Evolutionary conservation across 2,329 filamentous ascomycete species (phyloP).

Genomic region (Lachnellula arida): DNA sequence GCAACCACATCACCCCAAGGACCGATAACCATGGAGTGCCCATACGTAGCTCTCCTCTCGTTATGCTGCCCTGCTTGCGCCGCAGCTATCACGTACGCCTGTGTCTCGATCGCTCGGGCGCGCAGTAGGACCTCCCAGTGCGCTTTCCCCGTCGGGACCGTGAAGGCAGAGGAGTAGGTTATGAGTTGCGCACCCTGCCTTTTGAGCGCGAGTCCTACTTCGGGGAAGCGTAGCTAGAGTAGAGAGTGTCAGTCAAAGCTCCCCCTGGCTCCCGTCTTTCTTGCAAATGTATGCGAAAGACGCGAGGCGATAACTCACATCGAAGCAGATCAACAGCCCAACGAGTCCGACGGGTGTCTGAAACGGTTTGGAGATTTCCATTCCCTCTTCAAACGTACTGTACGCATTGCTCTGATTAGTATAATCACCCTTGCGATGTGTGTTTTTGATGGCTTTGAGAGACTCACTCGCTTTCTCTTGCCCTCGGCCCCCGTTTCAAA

Average conservation of each 20-base stretch:
- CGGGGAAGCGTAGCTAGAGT: slow-evolving; percentile 66
- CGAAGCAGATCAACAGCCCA: slow-evolving; percentile 84
- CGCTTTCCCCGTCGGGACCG: slow-evolving; percentile 73
- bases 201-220: slow-evolving; percentile 64
- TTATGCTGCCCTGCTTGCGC: slow-evolving; percentile 76
- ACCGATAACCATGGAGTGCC: slow-evolving; percentile 77
- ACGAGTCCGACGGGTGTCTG: slow-evolving; percentile 69
- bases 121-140: slow-evolving; percentile 82
- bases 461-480: slow-evolving; percentile 49
- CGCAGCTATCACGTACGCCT: slow-evolving; percentile 81
- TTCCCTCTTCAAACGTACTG: slow-evolving; percentile 54
- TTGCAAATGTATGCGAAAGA: background rate
- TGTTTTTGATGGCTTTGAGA: too few species aligned
- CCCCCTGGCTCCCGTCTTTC: too few species aligned
- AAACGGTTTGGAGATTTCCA: slow-evolving; percentile 62
- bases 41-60: slow-evolving; percentile 74
- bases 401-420: too few species aligned
- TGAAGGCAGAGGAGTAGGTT: slow-evolving; percentile 88
- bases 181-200: slow-evolving; percentile 68
- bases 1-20: slow-evolving; percentile 78
- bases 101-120: slow-evolving; percentile 83
- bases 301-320: slow-evolving; percentile 41
- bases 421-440: too few species aligned
- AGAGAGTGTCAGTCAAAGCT: background rate
- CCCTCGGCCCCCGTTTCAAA: slow-evolving; percentile 48